Base-by-base conservation (phyloP, 2,329 filamentous ascomycete species). In the Fusarium bulbicola region DNA sequence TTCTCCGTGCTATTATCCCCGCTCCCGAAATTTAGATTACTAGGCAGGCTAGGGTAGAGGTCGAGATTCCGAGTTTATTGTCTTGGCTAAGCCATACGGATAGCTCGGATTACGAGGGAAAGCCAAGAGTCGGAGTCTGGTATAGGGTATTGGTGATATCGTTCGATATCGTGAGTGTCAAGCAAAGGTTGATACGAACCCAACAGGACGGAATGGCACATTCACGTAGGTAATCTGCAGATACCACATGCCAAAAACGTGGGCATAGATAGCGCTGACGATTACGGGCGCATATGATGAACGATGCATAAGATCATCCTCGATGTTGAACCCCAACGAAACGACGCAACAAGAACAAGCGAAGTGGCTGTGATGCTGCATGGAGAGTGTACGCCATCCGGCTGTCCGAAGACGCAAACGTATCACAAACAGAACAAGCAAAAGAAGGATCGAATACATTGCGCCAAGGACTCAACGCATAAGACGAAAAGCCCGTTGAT, bases 21-120 rank as follows among this genome's bases (percentile, higher is more conserved):
- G 52, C 47, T 65, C 28, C 64, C 70, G 63, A 59, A 76, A 73
- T 75, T 68, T 77, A 73, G 62, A 71, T 68, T 65, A 39, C 49
- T 53, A 24, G 47, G 12, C 47, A 50, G 30, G 30, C 30, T 50
- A 68, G 50, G 43, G 49, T 26, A 39, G 37, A 32, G 30, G 37
- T 16, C 20, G 45, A 50, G 16, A 26, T 45, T 24, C 6, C 32
- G 11, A 21, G 18, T 39, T 28, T 18, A 21, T 53, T 46, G 26
- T n/a, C 30, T 16, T 61, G 54, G 21, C 32, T 21, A n/a, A 65
- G 43, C 40, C 52, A 37, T 57, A 49, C 46, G 54, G 68, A 63
- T 52, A 39, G 18, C 47, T 59, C 66, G 59, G 58, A 64, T 62
- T 49, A 59, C 26, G 8, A 40, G 18, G 12, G 15, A 45, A 58